Evolutionary conservation across 495 filamentous ascomycete genomes (phyloP).

Genomic region (Penicillium antarcticum): DNA sequence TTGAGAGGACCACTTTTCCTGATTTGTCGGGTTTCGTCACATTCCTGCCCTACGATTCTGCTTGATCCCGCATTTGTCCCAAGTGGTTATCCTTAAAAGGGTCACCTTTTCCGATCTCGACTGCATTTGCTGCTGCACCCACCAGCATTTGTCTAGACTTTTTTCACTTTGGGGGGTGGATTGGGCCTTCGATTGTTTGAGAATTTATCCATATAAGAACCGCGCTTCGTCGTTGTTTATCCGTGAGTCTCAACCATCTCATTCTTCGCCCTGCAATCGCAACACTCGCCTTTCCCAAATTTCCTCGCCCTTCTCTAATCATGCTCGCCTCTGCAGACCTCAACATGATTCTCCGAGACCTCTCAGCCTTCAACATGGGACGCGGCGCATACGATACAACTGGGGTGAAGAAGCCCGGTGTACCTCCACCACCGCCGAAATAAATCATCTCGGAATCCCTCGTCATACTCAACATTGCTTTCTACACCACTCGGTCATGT

Average conservation of each 20-base stretch:
- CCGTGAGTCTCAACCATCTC: constrained; percentile 22
- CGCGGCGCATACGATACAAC: constrained; percentile 60
- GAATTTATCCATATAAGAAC: constrained; percentile 25
- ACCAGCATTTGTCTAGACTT: constrained; percentile 26
- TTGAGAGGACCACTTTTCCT: constrained; percentile 5
- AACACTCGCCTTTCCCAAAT: background rate
- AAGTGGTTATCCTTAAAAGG: constrained; percentile 37
- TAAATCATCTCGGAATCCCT: constrained; percentile 20
- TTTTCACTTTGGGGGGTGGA: constrained; percentile 22
- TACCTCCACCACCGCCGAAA: constrained; percentile 44
- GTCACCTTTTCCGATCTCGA: constrained; percentile 40
- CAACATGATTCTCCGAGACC: constrained; percentile 50
- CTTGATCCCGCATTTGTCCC: constrained; percentile 30
- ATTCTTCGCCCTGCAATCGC: constrained; percentile 15
- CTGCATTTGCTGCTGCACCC: constrained; percentile 32
- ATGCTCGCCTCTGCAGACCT: constrained; percentile 35
- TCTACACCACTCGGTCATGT: constrained; percentile 24
- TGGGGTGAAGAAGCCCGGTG: constrained; percentile 54
- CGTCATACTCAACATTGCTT: constrained; percentile 14
- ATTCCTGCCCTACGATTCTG: constrained; percentile 46
- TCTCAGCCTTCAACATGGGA: constrained; percentile 53
- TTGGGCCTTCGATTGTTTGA: constrained; percentile 24
- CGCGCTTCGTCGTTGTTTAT: constrained; percentile 21
- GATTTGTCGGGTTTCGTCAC: constrained; percentile 34
- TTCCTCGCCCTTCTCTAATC: constrained; percentile 21